These are phyloP conservation scores for Hanseniaspora guilliermondii DNA, from an alignment of 805 yeast genomes.

Conservation along the genomic window DNA sequence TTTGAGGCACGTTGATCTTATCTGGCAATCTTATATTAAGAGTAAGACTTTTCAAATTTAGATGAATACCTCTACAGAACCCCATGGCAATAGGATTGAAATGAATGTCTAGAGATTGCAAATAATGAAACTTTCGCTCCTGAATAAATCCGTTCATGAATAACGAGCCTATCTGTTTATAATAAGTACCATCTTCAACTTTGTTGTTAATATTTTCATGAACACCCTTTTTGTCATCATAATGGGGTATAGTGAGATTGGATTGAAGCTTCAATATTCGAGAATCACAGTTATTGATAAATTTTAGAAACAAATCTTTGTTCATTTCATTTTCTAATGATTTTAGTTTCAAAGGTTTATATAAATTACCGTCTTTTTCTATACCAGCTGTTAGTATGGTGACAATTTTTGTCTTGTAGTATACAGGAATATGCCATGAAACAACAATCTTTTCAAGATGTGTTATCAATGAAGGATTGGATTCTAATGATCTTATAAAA, in stretches of 20 bases:
- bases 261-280: not conserved
- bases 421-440: constrained; percentile 9
- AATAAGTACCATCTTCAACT: not conserved
- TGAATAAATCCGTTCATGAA: not conserved
- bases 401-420: not conserved
- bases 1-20: not conserved
- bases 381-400: not conserved
- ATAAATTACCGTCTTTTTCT: not conserved
- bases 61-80: not conserved
- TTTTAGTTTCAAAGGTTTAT: not conserved
- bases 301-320: not conserved
- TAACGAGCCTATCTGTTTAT: not conserved
- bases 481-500: not conserved
- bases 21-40: constrained; percentile 6
- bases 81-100: constrained; percentile 8
- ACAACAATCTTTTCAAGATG: not conserved
- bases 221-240: not conserved
- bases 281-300: not conserved
- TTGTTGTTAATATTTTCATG: not conserved
- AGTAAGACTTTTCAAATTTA: not conserved
- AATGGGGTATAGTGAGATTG: not conserved
- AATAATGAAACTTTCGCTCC: not conserved
- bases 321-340: constrained; percentile 10
- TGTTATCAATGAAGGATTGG: not conserved
- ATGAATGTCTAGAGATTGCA: constrained; percentile 8